Conservation (phyloP, 2,329 filamentous ascomycete genomes). For the Apiospora marii region DNA sequence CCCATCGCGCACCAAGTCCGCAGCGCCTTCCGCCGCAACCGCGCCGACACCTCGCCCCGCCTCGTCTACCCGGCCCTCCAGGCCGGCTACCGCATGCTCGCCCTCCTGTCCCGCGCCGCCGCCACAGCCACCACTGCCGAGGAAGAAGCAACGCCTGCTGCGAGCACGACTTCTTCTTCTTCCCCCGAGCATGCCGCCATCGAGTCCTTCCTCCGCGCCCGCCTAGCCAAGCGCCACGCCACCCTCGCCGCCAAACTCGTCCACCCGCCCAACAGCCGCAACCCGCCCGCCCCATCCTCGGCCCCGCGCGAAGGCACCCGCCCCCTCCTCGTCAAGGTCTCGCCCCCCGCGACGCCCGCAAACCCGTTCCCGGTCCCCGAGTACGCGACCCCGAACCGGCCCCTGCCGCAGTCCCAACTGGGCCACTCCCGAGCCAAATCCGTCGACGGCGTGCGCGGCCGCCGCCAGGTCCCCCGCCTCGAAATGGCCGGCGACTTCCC, state of each 20-base stretch:
- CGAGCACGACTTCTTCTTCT: background rate
- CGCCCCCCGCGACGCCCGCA: constrained; percentile 42
- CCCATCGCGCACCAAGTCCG: constrained; percentile 66
- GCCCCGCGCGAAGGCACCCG: constrained; percentile 33
- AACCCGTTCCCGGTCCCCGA: constrained; percentile 45
- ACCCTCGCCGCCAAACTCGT: constrained; percentile 35
- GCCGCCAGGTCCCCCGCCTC: constrained; percentile 66
- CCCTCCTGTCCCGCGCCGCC: constrained; percentile 33
- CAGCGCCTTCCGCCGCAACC: constrained; percentile 69
- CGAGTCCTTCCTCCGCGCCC: constrained; percentile 49
- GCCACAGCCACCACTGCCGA: no score
- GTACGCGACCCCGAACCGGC: constrained; percentile 57
- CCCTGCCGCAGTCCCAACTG: constrained; percentile 58
- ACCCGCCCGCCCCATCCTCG: constrained; percentile 28
- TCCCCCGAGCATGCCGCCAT: constrained; percentile 50
- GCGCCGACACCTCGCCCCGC: constrained; percentile 62
- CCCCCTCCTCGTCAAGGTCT: constrained; percentile 43
- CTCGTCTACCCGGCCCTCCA: constrained; percentile 69
- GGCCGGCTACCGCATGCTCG: constrained; percentile 64
- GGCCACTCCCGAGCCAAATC: constrained; percentile 39
- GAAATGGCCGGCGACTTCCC: constrained; percentile 63
- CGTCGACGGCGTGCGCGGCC: constrained; percentile 31
- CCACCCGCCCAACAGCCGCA: constrained; percentile 31
- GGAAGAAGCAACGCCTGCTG: no score
- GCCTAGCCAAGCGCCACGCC: constrained; percentile 43